Percentiles rank a stretch among this genome's conserved stretches.
These are phyloP conservation scores for Vigna radiata DNA, from an alignment of 306 rosid species.

Conservation along the genomic window DNA sequence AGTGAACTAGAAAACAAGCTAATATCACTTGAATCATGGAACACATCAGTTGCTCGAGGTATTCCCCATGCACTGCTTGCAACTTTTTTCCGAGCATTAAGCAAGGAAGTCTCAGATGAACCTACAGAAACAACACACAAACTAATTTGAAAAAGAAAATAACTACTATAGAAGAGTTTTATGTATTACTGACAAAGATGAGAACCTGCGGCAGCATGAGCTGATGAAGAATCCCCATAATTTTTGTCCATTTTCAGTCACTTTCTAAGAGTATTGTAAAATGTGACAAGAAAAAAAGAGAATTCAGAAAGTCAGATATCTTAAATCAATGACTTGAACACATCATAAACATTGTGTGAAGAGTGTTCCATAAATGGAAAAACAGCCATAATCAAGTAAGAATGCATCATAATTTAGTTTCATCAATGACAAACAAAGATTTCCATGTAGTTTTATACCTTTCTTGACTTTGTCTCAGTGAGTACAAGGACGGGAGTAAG, in stretches of 20 bases:
- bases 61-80: constrained; percentile 74
- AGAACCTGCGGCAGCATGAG: constrained; percentile 57
- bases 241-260: constrained; percentile 63
- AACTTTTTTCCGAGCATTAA: constrained; percentile 48
- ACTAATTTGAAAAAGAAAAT: constrained; percentile 15
- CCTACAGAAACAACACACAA: constrained; percentile 54
- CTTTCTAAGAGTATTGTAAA: constrained; percentile 46
- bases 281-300: constrained; percentile 17
- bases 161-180: constrained; percentile 1
- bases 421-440: background rate
- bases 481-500: background rate
- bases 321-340: constrained; percentile 11
- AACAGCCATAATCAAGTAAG: constrained; percentile 24
- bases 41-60: constrained; percentile 46
- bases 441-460: constrained; percentile 23
- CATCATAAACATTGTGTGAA: constrained; percentile 4
- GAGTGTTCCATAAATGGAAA: constrained; percentile 16
- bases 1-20: constrained; percentile 86
- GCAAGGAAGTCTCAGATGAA: constrained; percentile 50
- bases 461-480: constrained; percentile 10
- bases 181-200: constrained; percentile 31
- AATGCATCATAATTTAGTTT: constrained; percentile 20
- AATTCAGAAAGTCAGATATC: constrained; percentile 14
- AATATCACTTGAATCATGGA: constrained; percentile 69
- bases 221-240: constrained; percentile 51